Conservation (phyloP, 2,329 filamentous ascomycete genomes). For the Xylaria sp. region DNA sequence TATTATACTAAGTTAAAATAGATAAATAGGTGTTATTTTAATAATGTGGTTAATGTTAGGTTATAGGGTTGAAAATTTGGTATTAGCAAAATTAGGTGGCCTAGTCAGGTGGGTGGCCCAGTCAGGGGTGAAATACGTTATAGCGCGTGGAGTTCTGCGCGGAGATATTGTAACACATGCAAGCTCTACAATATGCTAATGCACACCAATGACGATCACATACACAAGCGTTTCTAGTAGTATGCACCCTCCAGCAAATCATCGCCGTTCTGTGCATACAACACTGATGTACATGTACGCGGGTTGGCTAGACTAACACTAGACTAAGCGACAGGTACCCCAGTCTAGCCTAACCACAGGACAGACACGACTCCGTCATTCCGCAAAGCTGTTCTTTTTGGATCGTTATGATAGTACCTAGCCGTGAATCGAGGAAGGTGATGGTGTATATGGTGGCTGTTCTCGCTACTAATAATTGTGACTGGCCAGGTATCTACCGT, state of each 20-base stretch:
- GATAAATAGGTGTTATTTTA: no score
- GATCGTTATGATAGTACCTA: constrained; percentile 1
- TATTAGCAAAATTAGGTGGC: no score
- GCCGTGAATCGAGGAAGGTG: neutral
- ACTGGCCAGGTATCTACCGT: no score
- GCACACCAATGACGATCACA: neutral
- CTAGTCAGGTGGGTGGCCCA: no score
- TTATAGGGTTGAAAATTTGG: no score
- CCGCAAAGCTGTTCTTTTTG: neutral
- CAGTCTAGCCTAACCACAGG: constrained; percentile 6
- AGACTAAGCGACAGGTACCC: constrained; percentile 5
- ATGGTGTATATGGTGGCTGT: no score
- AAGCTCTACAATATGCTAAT: neutral
- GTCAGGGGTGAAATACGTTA: no score
- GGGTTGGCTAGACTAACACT: neutral
- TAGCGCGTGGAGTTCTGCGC: no score
- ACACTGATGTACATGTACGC: neutral
- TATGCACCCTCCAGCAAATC: neutral
- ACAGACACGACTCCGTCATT: constrained; percentile 1
- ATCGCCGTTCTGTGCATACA: neutral
- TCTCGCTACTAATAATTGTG: no score
- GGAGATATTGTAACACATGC: neutral
- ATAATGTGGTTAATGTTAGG: no score
- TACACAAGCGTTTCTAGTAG: neutral
- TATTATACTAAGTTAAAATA: no score